A percentile compares a stretch with the other conserved stretches of the same genome.
Conservation (phyloP, 2,329 filamentous ascomycete genomes). For the Achaetomium macrosporum region DNA sequence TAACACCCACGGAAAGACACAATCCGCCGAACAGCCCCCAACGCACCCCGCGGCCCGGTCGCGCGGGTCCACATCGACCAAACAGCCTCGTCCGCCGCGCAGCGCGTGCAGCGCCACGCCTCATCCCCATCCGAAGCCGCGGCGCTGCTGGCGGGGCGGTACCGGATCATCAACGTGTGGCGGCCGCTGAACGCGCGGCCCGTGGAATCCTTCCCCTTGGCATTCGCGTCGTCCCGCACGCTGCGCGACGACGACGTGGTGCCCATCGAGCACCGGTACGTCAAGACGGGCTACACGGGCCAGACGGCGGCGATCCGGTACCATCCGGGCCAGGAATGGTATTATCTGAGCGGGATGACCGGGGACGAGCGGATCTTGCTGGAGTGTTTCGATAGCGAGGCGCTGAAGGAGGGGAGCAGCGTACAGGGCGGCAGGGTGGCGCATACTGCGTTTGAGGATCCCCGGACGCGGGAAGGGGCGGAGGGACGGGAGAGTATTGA, state of each 20-base stretch:
- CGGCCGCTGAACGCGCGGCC: conserved; percentile 55
- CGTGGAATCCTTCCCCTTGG: conserved; percentile 61
- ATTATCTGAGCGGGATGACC: conserved; percentile 74
- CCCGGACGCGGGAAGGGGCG: conserved; percentile 62
- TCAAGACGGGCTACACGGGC: conserved; percentile 54
- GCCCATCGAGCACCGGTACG: conserved; percentile 68
- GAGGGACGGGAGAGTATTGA: conserved; percentile 82
- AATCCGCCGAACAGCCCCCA: conserved; percentile 60
- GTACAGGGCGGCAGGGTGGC: conserved; percentile 54
- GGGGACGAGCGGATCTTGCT: conserved; percentile 66
- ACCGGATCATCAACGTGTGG: conserved; percentile 87
- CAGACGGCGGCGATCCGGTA: conserved; percentile 66
- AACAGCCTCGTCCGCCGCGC: conserved; percentile 57
- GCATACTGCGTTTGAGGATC: conserved; percentile 76
- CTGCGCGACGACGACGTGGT: conserved; percentile 61
- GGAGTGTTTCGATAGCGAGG: conserved; percentile 71
- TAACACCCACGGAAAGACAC: conserved; percentile 46
- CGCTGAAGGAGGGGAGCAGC: conserved; percentile 40
- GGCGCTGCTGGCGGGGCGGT: conserved; percentile 58
- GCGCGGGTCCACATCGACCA: conserved; percentile 77
- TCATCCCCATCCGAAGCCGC: conserved; percentile 56
- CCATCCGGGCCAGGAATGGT: conserved; percentile 62
- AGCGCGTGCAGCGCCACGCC: conserved; percentile 64
- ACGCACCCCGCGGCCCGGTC: conserved; percentile 62
- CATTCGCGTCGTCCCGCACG: conserved; percentile 59